Base-by-base conservation (phyloP, 139 green algal genomes). In the Edaphochlamys debaryana region DNA sequence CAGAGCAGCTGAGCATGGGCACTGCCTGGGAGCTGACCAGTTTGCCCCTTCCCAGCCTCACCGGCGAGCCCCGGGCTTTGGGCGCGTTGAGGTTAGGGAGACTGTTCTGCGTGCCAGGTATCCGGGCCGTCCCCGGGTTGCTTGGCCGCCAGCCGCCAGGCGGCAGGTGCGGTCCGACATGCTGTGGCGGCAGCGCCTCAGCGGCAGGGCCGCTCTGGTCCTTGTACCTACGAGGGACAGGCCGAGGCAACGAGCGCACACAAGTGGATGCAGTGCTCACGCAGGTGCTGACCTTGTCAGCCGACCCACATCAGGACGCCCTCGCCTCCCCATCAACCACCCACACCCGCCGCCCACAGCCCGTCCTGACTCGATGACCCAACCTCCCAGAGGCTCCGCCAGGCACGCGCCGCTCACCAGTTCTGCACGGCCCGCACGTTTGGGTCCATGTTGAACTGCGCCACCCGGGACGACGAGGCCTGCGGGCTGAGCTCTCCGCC, bases 111-210 rank as follows among this genome's bases (percentile, higher is more conserved):
- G 36, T 13, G 11, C 11, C 45, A 9, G 56, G 56, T 6, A 6
- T 6, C 25, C 56, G 3, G 23, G 56, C 8, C 45, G 63, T 42
- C 7, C 76, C 76, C 11, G 76, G 76, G 32, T 82, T 82, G 68
- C 60, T 87, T 22, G 60, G 78, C 13, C 86, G 78, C 90, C 90
- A 94, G 37, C 90, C 90, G 32, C 90, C 90, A 27, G 87, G 87
- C 19, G 90, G 84, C 20, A 94, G 90, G 52, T 90, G 87, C 20
- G 90, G 90, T 15, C 90, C 90, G 7, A 91, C 86, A 80, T 94
- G 84, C 1, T 87, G 50, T 0, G 45, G 60, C 9, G 88, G 88
- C 36, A 92, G 78, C 23, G n/a, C 77, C 45, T 89, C 86, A n/a
- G 88, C 88, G 2, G 90, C 42, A 3, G 62, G 29, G 4, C 82